A percentile compares a stretch with the other conserved stretches of the same genome.
phyloP scores from a whole-genome alignment of 148 eudicot species.

The Nyssa sinensis region DNA sequence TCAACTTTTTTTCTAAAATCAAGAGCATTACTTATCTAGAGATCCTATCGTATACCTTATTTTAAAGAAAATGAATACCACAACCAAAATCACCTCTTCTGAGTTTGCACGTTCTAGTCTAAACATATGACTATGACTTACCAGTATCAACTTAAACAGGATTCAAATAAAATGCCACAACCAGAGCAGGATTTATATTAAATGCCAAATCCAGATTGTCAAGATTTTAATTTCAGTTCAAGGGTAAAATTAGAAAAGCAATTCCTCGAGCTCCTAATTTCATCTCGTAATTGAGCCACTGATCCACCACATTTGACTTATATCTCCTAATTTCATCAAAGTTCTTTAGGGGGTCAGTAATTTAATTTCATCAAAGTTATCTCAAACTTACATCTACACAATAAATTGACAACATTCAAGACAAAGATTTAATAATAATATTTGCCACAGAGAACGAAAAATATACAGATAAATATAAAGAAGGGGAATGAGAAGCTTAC shows the following conservation, averaged over 20 bases:
- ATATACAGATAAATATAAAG: neutral
- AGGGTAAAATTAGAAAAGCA: neutral
- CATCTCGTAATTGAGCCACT: too few relatives aligned
- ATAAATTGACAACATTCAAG: neutral
- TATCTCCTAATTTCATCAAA: neutral
- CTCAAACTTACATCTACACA: neutral
- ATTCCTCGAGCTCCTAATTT: neutral
- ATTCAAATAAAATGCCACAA: neutral
- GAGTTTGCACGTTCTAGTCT: too few relatives aligned
- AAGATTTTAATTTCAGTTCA: neutral
- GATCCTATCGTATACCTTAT: neutral
- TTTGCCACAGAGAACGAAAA: too few relatives aligned
- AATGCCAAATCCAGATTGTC: neutral
- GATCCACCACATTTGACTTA: too few relatives aligned
- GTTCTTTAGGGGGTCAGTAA: too few relatives aligned
- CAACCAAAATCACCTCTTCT: neutral
- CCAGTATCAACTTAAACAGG: neutral
- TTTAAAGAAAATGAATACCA: neutral
- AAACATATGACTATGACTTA: neutral
- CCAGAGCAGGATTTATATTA: neutral
- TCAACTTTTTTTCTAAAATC: neutral
- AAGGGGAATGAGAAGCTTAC: slow-evolving; percentile 13
- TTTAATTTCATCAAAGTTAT: neutral
- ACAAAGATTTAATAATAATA: too few relatives aligned
- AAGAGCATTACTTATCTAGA: neutral